These are phyloP conservation scores for Sporothrix schenckii DNA, from an alignment of 2,329 filamentous ascomycete genomes.

Conservation along the genomic window DNA sequence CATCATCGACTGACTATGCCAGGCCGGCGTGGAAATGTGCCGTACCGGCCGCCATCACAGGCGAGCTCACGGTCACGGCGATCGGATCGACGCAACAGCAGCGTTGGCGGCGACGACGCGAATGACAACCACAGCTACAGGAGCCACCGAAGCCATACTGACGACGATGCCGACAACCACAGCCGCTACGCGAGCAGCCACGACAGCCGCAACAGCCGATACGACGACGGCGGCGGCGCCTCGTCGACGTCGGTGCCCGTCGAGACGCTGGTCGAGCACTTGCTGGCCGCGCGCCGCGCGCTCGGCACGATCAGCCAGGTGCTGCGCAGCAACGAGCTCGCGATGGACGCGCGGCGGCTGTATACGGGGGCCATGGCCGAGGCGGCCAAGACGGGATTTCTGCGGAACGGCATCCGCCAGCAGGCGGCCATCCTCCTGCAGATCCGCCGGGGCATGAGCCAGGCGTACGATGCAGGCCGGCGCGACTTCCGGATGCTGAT, in stretches of 20 bases:
- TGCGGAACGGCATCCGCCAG: slow-evolving; percentile 63
- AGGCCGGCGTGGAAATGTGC: neutral
- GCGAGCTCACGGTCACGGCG: slow-evolving; percentile 14
- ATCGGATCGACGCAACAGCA: neutral
- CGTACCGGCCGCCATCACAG: slow-evolving; percentile 20
- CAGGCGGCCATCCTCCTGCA: slow-evolving; percentile 57
- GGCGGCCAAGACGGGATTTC: slow-evolving; percentile 68
- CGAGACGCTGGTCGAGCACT: slow-evolving; percentile 79
- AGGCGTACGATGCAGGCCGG: slow-evolving; percentile 61
- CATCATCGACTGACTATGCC: slow-evolving; percentile 6
- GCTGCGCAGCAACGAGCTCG: slow-evolving; percentile 82
- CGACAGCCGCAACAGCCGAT: neutral
- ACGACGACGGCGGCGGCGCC: neutral
- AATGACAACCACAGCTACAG: neutral
- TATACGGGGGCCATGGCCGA: slow-evolving; percentile 79
- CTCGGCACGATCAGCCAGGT: slow-evolving; percentile 82
- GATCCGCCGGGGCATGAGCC: slow-evolving; percentile 56
- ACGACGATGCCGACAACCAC: slow-evolving; percentile 17
- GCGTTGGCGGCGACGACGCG: neutral
- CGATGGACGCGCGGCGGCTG: slow-evolving; percentile 71
- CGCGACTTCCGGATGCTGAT: slow-evolving; percentile 65
- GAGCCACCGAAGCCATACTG: neutral
- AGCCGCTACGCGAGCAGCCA: slow-evolving; percentile 20
- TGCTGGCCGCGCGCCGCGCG: slow-evolving; percentile 84
- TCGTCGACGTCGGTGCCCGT: slow-evolving; percentile 50